Percentiles rank a stretch among this genome's conserved stretches.
These are phyloP conservation scores for Gymnopus androsaceus DNA, from an alignment of 1,284 basidiomycete species.

Conservation along the genomic window DNA sequence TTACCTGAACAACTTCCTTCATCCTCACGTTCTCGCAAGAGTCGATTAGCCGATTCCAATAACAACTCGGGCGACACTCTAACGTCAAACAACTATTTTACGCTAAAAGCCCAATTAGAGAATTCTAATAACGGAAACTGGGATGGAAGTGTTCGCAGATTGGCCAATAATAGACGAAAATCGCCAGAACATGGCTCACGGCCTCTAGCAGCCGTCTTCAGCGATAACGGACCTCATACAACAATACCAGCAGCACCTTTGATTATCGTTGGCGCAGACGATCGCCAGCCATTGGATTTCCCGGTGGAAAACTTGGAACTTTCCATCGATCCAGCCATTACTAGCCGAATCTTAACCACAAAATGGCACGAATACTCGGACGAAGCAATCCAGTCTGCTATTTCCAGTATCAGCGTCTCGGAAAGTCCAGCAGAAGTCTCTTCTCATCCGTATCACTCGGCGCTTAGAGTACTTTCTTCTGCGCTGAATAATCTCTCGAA, in stretches of 20 bases:
- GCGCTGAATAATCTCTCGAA: conserved; percentile 60
- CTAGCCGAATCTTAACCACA: conserved; percentile 54
- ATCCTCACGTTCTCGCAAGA: conserved; percentile 36
- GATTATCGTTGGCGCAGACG: conserved; percentile 58
- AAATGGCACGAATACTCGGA: conserved; percentile 75
- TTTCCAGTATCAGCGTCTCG: conserved; percentile 46
- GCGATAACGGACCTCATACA: not conserved
- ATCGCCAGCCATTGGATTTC: conserved; percentile 34
- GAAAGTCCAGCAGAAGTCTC: conserved; percentile 48
- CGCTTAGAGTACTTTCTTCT: conserved; percentile 68
- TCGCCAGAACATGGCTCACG: conserved; percentile 34
- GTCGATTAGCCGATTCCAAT: conserved; percentile 20
- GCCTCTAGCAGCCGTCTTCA: not conserved
- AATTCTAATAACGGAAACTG: conserved; percentile 41
- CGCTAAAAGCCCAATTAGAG: conserved; percentile 61
- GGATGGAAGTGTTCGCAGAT: conserved; percentile 64
- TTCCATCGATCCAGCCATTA: conserved; percentile 24
- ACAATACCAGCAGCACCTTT: conserved; percentile 39
- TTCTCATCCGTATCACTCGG: conserved; percentile 64
- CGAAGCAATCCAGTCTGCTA: conserved; percentile 62
- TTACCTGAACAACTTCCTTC: conserved; percentile 50
- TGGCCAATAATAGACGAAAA: conserved; percentile 34
- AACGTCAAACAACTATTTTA: conserved; percentile 50
- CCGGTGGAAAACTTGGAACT: conserved; percentile 10
- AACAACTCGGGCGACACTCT: conserved; percentile 9